Conservation (phyloP, 2,329 filamentous ascomycete species). For the Zymoseptoria brevis region DNA sequence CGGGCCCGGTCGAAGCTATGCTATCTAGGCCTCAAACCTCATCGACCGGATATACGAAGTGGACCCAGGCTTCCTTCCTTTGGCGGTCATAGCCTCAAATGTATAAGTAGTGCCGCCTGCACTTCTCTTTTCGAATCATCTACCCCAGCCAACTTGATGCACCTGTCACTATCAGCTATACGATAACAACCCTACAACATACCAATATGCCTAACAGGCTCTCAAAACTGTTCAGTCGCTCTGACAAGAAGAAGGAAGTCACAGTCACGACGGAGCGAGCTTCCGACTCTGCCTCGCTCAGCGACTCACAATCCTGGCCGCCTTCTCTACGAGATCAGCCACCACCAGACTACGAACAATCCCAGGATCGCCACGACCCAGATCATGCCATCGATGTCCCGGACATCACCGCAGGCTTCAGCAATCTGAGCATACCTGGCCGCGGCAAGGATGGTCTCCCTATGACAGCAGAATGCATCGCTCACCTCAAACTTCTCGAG, state of each 20-base stretch:
- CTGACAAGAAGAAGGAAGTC: conserved; percentile 25
- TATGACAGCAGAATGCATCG: conserved; percentile 53
- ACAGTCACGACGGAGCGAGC: conserved; percentile 17
- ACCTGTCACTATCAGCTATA: background rate
- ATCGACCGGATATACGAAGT: background rate
- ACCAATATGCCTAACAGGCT: conserved; percentile 22
- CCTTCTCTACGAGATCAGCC: conserved; percentile 1
- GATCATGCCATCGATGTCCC: conserved; percentile 18
- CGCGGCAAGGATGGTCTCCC: conserved; percentile 28
- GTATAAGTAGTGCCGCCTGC: background rate
- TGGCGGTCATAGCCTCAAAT: background rate
- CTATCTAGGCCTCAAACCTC: background rate
- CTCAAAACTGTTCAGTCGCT: conserved; percentile 21
- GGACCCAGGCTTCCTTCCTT: background rate
- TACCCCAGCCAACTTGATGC: background rate
- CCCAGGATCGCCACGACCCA: background rate
- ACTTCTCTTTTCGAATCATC: background rate
- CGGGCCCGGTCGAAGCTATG: background rate
- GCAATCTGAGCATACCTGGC: conserved; percentile 26
- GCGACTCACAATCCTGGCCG: conserved; percentile 9
- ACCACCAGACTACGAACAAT: conserved; percentile 14
- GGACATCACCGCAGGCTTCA: conserved; percentile 25
- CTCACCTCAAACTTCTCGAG: conserved; percentile 65
- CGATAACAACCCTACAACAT: background rate
- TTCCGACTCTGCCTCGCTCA: conserved; percentile 4